These are phyloP conservation scores for Neoboletus subvelutipes DNA, from an alignment of 768 basidiomycete genomes.

Conservation along the genomic window DNA sequence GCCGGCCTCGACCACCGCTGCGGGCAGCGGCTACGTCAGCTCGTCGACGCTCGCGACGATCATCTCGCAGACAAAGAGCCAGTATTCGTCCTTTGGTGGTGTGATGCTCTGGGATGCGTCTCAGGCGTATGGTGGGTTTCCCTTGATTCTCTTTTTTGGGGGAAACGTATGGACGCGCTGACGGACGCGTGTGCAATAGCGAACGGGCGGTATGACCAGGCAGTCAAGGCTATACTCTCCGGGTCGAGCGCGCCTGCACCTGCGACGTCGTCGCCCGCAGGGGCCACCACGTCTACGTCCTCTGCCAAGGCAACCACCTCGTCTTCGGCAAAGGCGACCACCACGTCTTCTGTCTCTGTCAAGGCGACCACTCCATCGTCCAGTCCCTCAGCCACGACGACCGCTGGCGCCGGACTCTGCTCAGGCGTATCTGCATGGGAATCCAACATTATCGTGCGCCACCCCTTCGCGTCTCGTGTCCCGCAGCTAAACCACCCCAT, in stretches of 20 bases:
- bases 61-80: conserved; percentile 31
- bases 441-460: conserved; percentile 37
- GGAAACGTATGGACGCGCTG: background rate
- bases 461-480: background rate
- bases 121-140: conserved; percentile 41
- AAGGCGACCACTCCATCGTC: conserved; percentile 12
- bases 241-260: conserved; percentile 8
- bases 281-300: background rate
- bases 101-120: conserved; percentile 45
- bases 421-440: conserved; percentile 43
- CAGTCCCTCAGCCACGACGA: background rate
- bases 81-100: conserved; percentile 48
- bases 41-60: conserved; percentile 34
- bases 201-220: conserved; percentile 42
- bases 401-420: conserved; percentile 36
- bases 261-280: conserved; percentile 1
- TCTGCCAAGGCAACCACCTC: background rate
- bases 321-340: background rate
- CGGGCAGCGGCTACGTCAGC: conserved; percentile 42
- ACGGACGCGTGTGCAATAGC: conserved; percentile 22
- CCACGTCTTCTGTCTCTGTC: background rate
- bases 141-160: no score
- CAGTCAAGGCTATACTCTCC: conserved; percentile 42
- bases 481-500: background rate
- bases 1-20: conserved; percentile 41